A percentile compares a stretch with the other conserved stretches of the same genome.
phyloP scores from a whole-genome alignment of 179 eudicot species.

The Beta lomatogona region DNA sequence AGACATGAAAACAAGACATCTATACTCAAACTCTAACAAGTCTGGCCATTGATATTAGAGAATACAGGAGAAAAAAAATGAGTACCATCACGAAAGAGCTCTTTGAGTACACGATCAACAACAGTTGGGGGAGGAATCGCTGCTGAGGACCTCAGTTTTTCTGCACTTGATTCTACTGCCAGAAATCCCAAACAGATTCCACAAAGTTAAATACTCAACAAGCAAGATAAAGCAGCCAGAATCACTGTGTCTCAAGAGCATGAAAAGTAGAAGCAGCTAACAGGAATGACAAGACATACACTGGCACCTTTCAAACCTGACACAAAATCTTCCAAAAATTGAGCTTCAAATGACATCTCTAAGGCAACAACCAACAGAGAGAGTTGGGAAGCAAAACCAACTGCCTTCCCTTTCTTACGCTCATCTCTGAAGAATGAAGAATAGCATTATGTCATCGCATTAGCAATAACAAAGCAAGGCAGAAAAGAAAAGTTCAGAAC shows the following conservation, averaged over 20 bases:
- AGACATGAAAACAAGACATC: constrained; percentile 4
- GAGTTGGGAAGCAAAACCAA: constrained; percentile 93
- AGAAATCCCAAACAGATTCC: constrained; percentile 14
- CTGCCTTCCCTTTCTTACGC: constrained; percentile 41
- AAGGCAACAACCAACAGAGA: constrained; percentile 72
- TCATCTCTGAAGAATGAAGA: constrained; percentile 33
- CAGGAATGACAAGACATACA: constrained; percentile 24
- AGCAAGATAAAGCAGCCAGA: constrained; percentile 13
- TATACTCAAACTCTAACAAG: background rate
- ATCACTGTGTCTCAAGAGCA: constrained; percentile 12
- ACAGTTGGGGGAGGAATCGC: constrained; percentile 96
- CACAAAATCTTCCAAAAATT: constrained; percentile 90
- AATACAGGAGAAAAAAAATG: constrained; percentile 1
- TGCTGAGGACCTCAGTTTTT: constrained; percentile 69
- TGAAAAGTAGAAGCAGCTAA: background rate
- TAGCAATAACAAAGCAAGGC: background rate
- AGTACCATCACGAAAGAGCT: constrained; percentile 85
- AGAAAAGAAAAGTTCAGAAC: constrained; percentile 8
- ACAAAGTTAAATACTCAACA: constrained; percentile 16
- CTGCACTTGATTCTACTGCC: constrained; percentile 75
- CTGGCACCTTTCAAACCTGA: constrained; percentile 62
- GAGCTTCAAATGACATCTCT: constrained; percentile 72
- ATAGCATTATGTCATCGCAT: background rate
- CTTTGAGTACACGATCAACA: constrained; percentile 90
- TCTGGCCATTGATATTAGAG: background rate